Evolutionary conservation across 2,329 filamentous ascomycete species (phyloP).

Genomic region (Fusarium papillatum): DNA sequence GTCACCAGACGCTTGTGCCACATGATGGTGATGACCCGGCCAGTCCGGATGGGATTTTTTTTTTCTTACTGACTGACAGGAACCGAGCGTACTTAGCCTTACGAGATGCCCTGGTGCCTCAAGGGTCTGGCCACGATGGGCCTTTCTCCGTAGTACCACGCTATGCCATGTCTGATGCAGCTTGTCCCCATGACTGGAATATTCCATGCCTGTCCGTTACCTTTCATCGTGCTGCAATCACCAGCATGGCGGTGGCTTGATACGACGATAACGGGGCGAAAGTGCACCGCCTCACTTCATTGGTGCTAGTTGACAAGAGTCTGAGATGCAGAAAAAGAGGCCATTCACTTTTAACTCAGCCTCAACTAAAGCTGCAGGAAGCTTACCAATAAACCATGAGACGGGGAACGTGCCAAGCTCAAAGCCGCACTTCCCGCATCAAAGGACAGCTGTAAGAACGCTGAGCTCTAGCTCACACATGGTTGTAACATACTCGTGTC

Average conservation of each 20-base stretch:
- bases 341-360: constrained; percentile 5
- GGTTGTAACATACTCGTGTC: neutral
- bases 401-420: neutral
- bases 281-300: constrained; percentile 9
- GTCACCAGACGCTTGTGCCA: constrained; percentile 36
- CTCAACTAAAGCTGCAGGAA: neutral
- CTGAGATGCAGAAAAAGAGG: neutral
- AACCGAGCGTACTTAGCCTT: constrained; percentile 10
- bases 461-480: neutral
- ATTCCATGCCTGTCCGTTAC: constrained; percentile 22
- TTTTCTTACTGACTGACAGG: constrained; percentile 19
- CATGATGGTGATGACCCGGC: constrained; percentile 14
- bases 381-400: neutral
- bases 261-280: constrained; percentile 7
- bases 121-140: constrained; percentile 21
- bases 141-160: constrained; percentile 10
- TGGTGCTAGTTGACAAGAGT: neutral
- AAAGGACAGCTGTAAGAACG: neutral
- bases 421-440: neutral
- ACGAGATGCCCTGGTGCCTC: constrained; percentile 6
- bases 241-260: constrained; percentile 8
- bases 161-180: constrained; percentile 2
- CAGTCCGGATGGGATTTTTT: neutral
- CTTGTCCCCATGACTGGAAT: constrained; percentile 38
- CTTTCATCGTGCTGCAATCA: constrained; percentile 2